phyloP scores from a whole-genome alignment of 352 stramenopile genomes.

The Pythium rishiriense region DNA sequence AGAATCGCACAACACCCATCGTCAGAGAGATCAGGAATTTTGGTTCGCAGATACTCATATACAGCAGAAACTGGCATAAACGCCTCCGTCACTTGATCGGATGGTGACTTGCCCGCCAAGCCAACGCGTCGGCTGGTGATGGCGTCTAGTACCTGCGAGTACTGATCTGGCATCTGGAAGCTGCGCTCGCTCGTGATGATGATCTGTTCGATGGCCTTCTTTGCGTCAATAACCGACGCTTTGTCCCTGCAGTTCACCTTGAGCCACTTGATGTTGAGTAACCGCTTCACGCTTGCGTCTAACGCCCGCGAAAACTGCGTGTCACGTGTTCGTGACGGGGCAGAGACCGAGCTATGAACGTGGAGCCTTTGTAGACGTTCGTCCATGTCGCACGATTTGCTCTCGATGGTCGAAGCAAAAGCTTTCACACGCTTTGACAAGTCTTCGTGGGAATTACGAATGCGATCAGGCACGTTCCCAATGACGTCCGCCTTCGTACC shows the following conservation, averaged over 20 bases:
- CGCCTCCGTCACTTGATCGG: neutral
- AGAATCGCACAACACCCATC: slow-evolving; percentile 4
- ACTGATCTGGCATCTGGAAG: slow-evolving; percentile 18
- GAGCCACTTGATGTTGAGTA: neutral
- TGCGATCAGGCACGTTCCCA: neutral
- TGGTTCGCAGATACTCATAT: neutral
- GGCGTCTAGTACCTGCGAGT: neutral
- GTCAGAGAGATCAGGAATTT: neutral
- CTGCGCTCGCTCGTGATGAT: slow-evolving; percentile 4
- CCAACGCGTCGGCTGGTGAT: neutral
- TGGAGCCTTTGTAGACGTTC: neutral
- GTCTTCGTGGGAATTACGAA: neutral
- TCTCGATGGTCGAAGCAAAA: neutral
- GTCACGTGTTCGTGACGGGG: neutral
- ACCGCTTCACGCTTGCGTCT: neutral
- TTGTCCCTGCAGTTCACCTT: neutral
- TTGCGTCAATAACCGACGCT: neutral
- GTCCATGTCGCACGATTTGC: neutral
- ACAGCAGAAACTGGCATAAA: neutral
- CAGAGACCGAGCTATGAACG: neutral
- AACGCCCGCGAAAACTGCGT: neutral
- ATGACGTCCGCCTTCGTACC: slow-evolving; percentile 8
- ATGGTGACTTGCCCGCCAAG: neutral
- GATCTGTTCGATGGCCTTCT: neutral
- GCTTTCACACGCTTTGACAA: neutral